Base-by-base conservation (phyloP, 768 basidiomycete genomes). In the Boletus insuetus region DNA sequence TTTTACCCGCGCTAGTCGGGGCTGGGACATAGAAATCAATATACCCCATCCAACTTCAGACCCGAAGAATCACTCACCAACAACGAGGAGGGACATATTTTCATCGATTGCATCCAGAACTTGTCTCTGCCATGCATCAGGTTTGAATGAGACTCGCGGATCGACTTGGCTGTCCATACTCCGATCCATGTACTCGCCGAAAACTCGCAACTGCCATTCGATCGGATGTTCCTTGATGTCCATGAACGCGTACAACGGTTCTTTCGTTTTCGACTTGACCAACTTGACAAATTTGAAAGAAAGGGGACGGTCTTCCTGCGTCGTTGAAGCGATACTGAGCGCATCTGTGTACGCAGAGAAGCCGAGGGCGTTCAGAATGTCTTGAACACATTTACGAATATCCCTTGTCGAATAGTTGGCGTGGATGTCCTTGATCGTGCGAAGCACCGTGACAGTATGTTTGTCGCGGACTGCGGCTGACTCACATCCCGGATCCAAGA, bases 1-100 rank as follows among this genome's bases (percentile, higher is more conserved):
- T 89, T 67, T 89, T 89, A 29, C 87, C 86, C 1, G 85, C 86
- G 67, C 84, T 85, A 1, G 85, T 87, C 1, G 85, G 86, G 4
- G 85, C 85, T 86, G 60, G 41, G 7, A 34, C 48, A 38, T 31
- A 16, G 31, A 16, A 8, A 22, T 64, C 32, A 59, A 24, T 46
- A 37, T 20, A 47, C 4, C n/a, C 0, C 5, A 41, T 26, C 37
- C 34, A 5, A 4, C 31, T 13, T 20, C 51, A 34, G n/a, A 53
- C 35, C 17, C 17, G 9, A 29, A 46, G 8, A 20, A 51, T 39
- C 4, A 70, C 67, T 34, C 24, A 84, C 85, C 86, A 49, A 87
- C 83, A 17, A 85, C 85, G 3, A 89, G 78, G 13, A 89, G 68
- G 3, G 86, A 88, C 51, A 77, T 69, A 24, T 82, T 70, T 7